Evolutionary conservation across 2,329 filamentous ascomycete species (phyloP), one percentile per base, ranked within the genome.

Genomic region (Fusarium verticillioides): DNA sequence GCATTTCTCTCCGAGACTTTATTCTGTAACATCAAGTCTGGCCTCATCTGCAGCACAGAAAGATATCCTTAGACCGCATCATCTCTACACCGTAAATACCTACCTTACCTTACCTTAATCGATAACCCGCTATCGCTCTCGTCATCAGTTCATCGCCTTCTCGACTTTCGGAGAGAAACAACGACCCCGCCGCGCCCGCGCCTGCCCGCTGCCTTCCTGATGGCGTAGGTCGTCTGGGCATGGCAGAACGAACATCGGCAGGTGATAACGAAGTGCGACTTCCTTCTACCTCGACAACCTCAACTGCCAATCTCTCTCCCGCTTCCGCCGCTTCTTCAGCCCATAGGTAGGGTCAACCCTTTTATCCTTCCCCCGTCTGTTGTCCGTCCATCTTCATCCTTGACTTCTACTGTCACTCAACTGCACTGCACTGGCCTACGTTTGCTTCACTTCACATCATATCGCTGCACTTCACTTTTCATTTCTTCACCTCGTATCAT

Each of bases 141-240:
- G 28, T 69, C 65, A 40, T 70, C 65, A 32, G 61, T 57, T 57
- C 57, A 63, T 70, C 66, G 64, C 70, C 72, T 65, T 66, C 57
- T 73, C 66, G 65, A 74, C 56, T 58, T 53, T 59, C 60, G 60
- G 60, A 71, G 54, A 73, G 70, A 64, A 75, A 69, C 60, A 61
- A 75, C 74, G 66, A 77, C 74, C 66, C 70, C 76, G 73, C 72
- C 69, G 68, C 73, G 74, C 75, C 78, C 77, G 77, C 78, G 79
- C 80, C 79, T 81, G 79, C 76, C 77, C 67, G 58, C 77, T 78
- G 74, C 83, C 82, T 84, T 87, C 84, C 87, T 85, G 82, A 90
- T 90, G 88, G 88, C 88, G 88, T 90, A 90, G 75, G 88, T 90
- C 89, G 75, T 88, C 86, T 78, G 81, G 82, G 82, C 87, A 90